Conservation (phyloP, 306 rosid genomes). For the Potentilla sterilis region DNA sequence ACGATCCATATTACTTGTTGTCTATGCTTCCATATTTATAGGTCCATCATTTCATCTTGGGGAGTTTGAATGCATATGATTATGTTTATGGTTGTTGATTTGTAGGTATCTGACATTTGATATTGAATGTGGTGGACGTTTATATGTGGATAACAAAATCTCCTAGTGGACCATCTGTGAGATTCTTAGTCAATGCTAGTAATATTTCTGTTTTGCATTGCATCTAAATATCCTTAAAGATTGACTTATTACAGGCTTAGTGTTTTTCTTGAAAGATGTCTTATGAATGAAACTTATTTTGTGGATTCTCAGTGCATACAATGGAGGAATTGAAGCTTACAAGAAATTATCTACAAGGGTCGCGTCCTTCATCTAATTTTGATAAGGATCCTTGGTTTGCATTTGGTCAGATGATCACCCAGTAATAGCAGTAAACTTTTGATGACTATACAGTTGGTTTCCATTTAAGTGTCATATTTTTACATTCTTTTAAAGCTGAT, state of each 20-base stretch:
- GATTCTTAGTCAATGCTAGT: slow-evolving; percentile 96
- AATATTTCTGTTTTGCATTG: slow-evolving; percentile 26
- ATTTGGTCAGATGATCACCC: too few relatives aligned
- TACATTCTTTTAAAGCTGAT: too few relatives aligned
- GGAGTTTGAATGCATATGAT: too few relatives aligned
- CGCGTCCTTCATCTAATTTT: slow-evolving; percentile 91
- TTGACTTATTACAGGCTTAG: background rate
- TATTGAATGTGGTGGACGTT: too few relatives aligned
- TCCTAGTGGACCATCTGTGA: slow-evolving; percentile 89
- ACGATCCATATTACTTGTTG: too few relatives aligned
- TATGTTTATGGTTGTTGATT: too few relatives aligned
- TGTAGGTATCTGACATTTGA: too few relatives aligned
- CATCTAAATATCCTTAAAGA: background rate
- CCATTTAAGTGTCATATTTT: too few relatives aligned
- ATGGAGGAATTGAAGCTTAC: slow-evolving; percentile 95
- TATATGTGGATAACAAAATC: slow-evolving; percentile 91
- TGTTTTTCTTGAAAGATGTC: background rate
- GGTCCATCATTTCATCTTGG: too few relatives aligned
- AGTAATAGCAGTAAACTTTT: too few relatives aligned
- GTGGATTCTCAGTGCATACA: slow-evolving; percentile 69
- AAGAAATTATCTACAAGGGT: slow-evolving; percentile 79
- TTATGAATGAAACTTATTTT: slow-evolving; percentile 8
- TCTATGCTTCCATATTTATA: too few relatives aligned
- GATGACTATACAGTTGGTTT: too few relatives aligned
- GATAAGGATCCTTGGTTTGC: slow-evolving; percentile 67